Conservation (phyloP, 1,139 yeast genomes). For the Yamadazyma atlantica region DNA sequence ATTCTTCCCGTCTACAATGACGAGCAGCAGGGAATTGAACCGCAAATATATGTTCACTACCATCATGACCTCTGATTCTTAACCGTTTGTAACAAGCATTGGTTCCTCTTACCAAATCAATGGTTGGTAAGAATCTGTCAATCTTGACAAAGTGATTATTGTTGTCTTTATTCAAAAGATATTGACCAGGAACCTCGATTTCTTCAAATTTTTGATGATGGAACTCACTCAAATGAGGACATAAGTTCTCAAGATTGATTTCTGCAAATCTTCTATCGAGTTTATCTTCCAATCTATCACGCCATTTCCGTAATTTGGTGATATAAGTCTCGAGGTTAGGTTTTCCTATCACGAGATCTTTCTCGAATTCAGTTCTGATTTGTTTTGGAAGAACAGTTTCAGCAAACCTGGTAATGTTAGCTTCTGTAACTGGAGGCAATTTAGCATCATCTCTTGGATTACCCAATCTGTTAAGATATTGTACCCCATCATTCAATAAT, state of each 20-base stretch:
- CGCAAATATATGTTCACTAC: slow-evolving; percentile 87
- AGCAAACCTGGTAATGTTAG: slow-evolving; percentile 85
- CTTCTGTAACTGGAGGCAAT: slow-evolving; percentile 89
- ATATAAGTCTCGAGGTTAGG: slow-evolving; percentile 91
- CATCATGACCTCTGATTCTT: slow-evolving; percentile 91
- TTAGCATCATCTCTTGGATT: slow-evolving; percentile 87
- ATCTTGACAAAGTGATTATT: slow-evolving; percentile 88
- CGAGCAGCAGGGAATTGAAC: slow-evolving; percentile 98
- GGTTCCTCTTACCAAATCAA: slow-evolving; percentile 87
- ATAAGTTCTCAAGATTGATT: slow-evolving; percentile 81
- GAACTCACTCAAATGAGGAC: slow-evolving; percentile 95
- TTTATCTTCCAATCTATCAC: slow-evolving; percentile 88
- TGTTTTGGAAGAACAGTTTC: slow-evolving; percentile 91
- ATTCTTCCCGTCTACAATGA: slow-evolving; percentile 94
- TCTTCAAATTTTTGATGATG: slow-evolving; percentile 98
- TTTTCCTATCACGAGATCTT: slow-evolving; percentile 82
- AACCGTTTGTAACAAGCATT: slow-evolving; percentile 90
- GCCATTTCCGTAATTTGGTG: slow-evolving; percentile 82
- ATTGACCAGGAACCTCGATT: slow-evolving; percentile 96
- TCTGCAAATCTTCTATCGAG: slow-evolving; percentile 79
- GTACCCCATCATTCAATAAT: slow-evolving; percentile 88
- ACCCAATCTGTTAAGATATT: slow-evolving; percentile 77
- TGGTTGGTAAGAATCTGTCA: slow-evolving; percentile 86
- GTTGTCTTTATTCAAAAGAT: slow-evolving; percentile 76
- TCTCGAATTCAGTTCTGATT: slow-evolving; percentile 86